Conservation (phyloP, 768 basidiomycete species). For the Boletus coccyginus region DNA sequence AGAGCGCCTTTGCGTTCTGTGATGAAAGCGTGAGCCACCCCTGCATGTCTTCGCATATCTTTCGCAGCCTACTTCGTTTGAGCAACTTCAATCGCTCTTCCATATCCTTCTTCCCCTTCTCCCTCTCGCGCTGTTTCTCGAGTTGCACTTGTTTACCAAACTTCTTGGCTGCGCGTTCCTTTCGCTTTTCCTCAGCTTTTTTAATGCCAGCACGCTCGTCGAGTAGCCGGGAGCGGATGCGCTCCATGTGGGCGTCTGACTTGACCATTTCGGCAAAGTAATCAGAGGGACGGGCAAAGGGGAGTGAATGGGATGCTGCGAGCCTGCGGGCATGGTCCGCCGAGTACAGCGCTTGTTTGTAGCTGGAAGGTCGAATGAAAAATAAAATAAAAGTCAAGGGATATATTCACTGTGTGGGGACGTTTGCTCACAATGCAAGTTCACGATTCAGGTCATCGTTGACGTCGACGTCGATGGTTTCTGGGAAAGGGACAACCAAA, state of each 20-base stretch:
- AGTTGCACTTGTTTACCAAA: constrained; percentile 97
- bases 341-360: constrained; percentile 89
- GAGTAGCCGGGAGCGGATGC: constrained; percentile 84
- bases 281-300: constrained; percentile 89
- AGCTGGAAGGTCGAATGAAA: constrained; percentile 47
- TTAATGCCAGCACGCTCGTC: constrained; percentile 89
- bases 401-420: not conserved
- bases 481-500: constrained; percentile 65
- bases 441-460: constrained; percentile 92
- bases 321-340: constrained; percentile 74
- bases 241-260: constrained; percentile 95
- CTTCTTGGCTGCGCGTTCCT: constrained; percentile 94
- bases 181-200: constrained; percentile 86
- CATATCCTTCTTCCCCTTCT: constrained; percentile 88
- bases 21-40: constrained; percentile 1
- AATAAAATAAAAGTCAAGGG: not conserved
- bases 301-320: constrained; percentile 74
- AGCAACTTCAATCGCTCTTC: constrained; percentile 81
- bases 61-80: constrained; percentile 68
- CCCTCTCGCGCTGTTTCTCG: constrained; percentile 90
- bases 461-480: constrained; percentile 72
- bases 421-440: constrained; percentile 77
- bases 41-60: not conserved
- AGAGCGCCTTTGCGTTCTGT: constrained; percentile 83
- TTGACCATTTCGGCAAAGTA: constrained; percentile 99